A percentile compares a stretch with the other conserved stretches of the same genome.
Evolutionary conservation across 2,329 filamentous ascomycete species (phyloP).

Genomic region (Diaporthe vexans): DNA sequence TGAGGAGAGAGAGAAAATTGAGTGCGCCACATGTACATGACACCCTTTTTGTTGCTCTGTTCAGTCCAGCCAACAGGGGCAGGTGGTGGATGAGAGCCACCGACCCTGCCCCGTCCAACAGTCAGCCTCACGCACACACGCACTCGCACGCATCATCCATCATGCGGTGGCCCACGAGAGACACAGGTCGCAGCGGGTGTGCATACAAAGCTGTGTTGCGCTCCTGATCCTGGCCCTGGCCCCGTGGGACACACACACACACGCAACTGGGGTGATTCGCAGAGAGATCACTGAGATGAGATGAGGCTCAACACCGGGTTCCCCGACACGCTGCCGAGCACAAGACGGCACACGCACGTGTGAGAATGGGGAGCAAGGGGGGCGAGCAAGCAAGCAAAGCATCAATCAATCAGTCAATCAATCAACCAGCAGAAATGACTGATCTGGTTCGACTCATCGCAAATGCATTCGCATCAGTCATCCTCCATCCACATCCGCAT

Average conservation of each 20-base stretch:
- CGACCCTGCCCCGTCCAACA: not conserved
- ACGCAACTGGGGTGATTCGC: not conserved
- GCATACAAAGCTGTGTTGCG: slow-evolving; percentile 27
- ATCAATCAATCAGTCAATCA: no score
- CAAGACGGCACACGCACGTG: not conserved
- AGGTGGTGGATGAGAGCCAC: not conserved
- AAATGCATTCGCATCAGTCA: slow-evolving; percentile 11
- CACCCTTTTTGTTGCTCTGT: no score
- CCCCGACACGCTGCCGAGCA: slow-evolving; percentile 1
- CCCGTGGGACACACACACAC: not conserved
- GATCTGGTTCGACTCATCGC: slow-evolving; percentile 8
- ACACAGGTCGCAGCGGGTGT: slow-evolving; percentile 3
- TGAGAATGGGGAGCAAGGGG: not conserved
- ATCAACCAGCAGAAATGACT: not conserved
- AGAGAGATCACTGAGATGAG: slow-evolving; percentile 5
- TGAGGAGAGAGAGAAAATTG: not conserved
- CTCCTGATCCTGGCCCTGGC: slow-evolving; percentile 3
- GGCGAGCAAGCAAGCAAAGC: not conserved
- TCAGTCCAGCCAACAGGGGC: not conserved
- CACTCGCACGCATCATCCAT: slow-evolving; percentile 10
- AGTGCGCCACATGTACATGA: not conserved
- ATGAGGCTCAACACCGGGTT: slow-evolving; percentile 28
- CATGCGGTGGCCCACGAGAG: slow-evolving; percentile 23
- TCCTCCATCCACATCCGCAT: slow-evolving; percentile 7
- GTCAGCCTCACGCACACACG: slow-evolving; percentile 17